These are phyloP conservation scores for Brasenia schreberi DNA, from an alignment of 164 flowering plant species.

Conservation along the genomic window DNA sequence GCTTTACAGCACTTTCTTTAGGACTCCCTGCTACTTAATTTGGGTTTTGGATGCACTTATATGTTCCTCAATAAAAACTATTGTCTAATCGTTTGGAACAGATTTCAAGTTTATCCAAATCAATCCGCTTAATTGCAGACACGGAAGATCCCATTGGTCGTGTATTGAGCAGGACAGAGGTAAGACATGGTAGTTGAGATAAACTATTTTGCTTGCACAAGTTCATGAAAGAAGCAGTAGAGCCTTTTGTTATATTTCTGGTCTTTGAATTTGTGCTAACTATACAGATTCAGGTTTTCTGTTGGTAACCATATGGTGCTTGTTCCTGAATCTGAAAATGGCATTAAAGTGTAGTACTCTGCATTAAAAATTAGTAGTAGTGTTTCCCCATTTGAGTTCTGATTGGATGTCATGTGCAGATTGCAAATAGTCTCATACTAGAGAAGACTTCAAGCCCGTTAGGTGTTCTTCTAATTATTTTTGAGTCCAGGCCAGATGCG, in stretches of 20 bases:
- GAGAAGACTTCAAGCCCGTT: constrained; percentile 87
- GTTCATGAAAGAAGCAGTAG: too few relatives aligned
- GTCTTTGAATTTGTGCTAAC: too few relatives aligned
- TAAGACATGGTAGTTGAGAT: constrained; percentile 8
- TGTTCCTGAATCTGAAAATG: too few relatives aligned
- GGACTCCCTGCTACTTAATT: neutral
- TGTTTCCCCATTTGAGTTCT: neutral
- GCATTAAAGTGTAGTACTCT: too few relatives aligned
- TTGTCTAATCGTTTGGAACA: constrained; percentile 12
- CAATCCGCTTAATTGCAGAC: constrained; percentile 79
- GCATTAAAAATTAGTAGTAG: neutral
- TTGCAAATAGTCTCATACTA: constrained; percentile 81
- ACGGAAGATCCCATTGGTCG: constrained; percentile 94
- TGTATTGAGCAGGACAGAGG: constrained; percentile 77
- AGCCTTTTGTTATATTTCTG: too few relatives aligned
- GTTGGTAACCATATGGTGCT: too few relatives aligned
- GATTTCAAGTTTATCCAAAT: constrained; percentile 70
- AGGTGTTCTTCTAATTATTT: constrained; percentile 91
- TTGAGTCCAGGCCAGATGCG: constrained; percentile 99
- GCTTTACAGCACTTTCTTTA: too few relatives aligned
- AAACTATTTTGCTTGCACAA: too few relatives aligned
- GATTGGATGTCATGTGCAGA: constrained; percentile 25
- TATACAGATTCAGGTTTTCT: too few relatives aligned
- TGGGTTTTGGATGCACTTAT: neutral
- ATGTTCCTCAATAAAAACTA: too few relatives aligned